Evolutionary conservation across 2,329 filamentous ascomycete species (phyloP).

Genomic region (Penicillium sp.): DNA sequence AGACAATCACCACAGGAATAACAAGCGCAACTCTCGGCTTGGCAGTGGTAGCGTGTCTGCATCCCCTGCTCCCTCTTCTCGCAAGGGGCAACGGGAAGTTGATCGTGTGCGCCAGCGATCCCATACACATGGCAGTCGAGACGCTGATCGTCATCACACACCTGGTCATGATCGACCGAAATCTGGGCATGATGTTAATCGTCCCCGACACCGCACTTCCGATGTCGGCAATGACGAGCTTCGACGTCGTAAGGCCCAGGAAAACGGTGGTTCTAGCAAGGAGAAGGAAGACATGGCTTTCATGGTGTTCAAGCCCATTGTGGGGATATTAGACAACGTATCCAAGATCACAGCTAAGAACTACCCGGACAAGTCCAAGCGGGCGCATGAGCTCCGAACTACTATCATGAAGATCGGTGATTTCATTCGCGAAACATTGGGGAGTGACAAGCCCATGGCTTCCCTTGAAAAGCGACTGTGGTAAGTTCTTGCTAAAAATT

Average conservation of each 20-base stretch:
- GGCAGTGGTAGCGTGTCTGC: constrained; percentile 44
- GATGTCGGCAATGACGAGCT: constrained; percentile 38
- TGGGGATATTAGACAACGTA: constrained; percentile 45
- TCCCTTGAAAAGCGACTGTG: constrained; percentile 47
- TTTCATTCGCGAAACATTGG: constrained; percentile 45
- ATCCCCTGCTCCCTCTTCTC: constrained; percentile 47
- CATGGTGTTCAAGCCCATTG: constrained; percentile 50
- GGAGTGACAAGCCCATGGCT: constrained; percentile 39
- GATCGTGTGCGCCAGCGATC: constrained; percentile 45
- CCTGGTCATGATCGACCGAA: constrained; percentile 43
- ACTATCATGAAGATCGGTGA: constrained; percentile 48
- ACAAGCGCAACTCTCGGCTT: constrained; percentile 65
- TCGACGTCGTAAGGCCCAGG: constrained; percentile 38
- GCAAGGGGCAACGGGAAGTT: constrained; percentile 44
- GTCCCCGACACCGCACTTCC: constrained; percentile 33
- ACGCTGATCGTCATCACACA: constrained; percentile 47
- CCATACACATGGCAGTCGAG: constrained; percentile 42
- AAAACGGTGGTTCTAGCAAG: constrained; percentile 36
- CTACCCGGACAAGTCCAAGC: constrained; percentile 44
- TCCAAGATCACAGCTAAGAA: constrained; percentile 48
- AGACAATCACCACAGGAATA: constrained; percentile 93
- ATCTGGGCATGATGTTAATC: constrained; percentile 35
- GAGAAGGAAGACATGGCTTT: constrained; percentile 40
- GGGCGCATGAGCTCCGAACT: constrained; percentile 45
- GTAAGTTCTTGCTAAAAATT: constrained; percentile 30